Evolutionary conservation across 179 eudicot species (phyloP), one percentile per base, ranked within the genome.

Genomic region (Pouteria campechiana): DNA sequence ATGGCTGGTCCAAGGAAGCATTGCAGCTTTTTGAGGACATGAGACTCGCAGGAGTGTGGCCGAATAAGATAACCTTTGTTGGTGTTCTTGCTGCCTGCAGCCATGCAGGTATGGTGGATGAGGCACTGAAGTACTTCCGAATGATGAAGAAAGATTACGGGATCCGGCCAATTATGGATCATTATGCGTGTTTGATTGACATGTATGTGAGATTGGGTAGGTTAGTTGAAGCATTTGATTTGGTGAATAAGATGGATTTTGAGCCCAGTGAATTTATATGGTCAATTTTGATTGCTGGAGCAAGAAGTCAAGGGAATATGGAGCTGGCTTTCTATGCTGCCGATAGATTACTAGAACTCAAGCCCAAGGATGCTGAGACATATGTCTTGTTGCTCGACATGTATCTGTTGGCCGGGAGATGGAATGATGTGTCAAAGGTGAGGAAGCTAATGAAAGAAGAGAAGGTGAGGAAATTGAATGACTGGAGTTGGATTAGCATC

Each of bases 11-110:
- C 13, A 50, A 65, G 34, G 67, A 79, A 58, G 88, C 94, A n/a
- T 35, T 83, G 42, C 65, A 76, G 54, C 79, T 73, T 1, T 83
- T 83, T 33, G 69, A 70, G 46, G 81, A 75, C 39, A 76, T 83
- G 84, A 53, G 75, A 52, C 37, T 63, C 22, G 61, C 73, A 13
- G 84, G 94, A 6, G 81, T 55, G 44, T 63, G 66, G 46, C 94
- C 94, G 32, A 83, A 83, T 60, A 68, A 73, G 59, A 60, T 83
- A 21, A 79, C 94, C 3, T 79, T 83, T 45, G 73, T 76, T 3
- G 84, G 75, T 6, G 79, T 83, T 15, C 78, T 83, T 41, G 58
- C 94, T 2, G 94, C 94, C 7, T 83, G 88, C 49, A 83, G 94
- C 48, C 78, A 66, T 44, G 76, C 81, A 4, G 88, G 88, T 19